phyloP scores from a whole-genome alignment of 805 yeast genomes.

The Metschnikowia hibisci region DNA sequence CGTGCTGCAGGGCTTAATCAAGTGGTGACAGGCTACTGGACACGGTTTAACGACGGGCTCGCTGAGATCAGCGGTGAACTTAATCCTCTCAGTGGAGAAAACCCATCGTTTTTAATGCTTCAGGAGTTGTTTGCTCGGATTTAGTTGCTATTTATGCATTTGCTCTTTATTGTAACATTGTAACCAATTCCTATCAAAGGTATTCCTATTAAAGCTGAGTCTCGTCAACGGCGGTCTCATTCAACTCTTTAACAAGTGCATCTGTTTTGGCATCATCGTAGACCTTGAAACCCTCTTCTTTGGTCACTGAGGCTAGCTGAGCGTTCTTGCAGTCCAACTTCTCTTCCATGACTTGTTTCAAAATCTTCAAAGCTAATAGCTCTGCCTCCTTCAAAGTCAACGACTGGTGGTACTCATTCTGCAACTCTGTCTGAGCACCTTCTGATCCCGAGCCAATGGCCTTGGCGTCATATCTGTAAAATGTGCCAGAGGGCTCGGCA shows the following conservation, averaged over 20 bases:
- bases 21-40: slow-evolving; percentile 17
- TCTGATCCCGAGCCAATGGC: slow-evolving; percentile 99
- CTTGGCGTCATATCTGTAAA: slow-evolving; percentile 95
- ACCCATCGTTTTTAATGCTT: slow-evolving; percentile 11
- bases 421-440: slow-evolving; percentile 97
- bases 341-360: slow-evolving; percentile 99
- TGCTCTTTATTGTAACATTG: not conserved
- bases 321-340: slow-evolving; percentile 93
- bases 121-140: slow-evolving; percentile 11
- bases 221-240: slow-evolving; percentile 42
- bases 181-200: not conserved
- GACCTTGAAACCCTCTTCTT: slow-evolving; percentile 78
- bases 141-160: slow-evolving; percentile 1
- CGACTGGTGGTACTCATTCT: slow-evolving; percentile 92
- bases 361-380: slow-evolving; percentile 75
- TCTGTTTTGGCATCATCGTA: slow-evolving; percentile 82
- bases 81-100: slow-evolving; percentile 13
- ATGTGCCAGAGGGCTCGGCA: slow-evolving; percentile 99
- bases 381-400: slow-evolving; percentile 92
- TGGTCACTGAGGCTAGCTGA: slow-evolving; percentile 90
- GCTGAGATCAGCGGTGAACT: slow-evolving; percentile 11
- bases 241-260: slow-evolving; percentile 70
- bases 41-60: slow-evolving; percentile 13
- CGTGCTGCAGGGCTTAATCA: slow-evolving; percentile 15
- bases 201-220: slow-evolving; percentile 8